A percentile compares a stretch with the other conserved stretches of the same genome.
Conservation (phyloP, 352 stramenopile species). For the Pythium rishiriense region DNA sequence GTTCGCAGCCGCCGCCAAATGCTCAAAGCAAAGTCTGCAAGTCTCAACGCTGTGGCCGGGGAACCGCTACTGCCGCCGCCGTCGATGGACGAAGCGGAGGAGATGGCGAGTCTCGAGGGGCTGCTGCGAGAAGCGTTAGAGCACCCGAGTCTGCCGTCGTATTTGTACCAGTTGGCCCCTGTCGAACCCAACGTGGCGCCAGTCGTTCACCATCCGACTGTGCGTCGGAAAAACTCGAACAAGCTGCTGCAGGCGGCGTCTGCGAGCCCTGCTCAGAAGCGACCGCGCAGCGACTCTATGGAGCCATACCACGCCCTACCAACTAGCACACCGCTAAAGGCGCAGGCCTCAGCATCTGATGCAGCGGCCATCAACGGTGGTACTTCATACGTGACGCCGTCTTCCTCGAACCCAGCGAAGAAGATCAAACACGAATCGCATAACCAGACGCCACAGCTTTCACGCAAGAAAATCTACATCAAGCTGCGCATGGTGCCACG, state of each 20-base stretch:
- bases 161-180: conserved; percentile 21
- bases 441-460: conserved; percentile 50
- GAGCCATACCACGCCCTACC: conserved; percentile 21
- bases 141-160: conserved; percentile 24
- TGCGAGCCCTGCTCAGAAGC: conserved; percentile 1
- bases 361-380: neutral
- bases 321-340: conserved; percentile 16
- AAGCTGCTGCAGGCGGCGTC: neutral
- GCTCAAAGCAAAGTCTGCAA: conserved; percentile 56
- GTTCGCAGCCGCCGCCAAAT: conserved; percentile 75
- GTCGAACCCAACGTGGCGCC: conserved; percentile 8
- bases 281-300: conserved; percentile 19
- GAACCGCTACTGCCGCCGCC: neutral
- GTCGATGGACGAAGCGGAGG: conserved; percentile 6
- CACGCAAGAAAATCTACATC: conserved; percentile 76
- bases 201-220: conserved; percentile 56
- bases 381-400: conserved; percentile 17
- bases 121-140: conserved; percentile 26
- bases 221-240: conserved; percentile 47
- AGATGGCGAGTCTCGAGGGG: conserved; percentile 23
- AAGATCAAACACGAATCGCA: conserved; percentile 13
- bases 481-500: conserved; percentile 81
- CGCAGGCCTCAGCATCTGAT: neutral
- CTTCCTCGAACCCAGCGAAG: conserved; percentile 9
- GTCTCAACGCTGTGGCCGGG: neutral